Conservation (phyloP, 768 basidiomycete genomes). For the Lyophyllum shimeji region DNA sequence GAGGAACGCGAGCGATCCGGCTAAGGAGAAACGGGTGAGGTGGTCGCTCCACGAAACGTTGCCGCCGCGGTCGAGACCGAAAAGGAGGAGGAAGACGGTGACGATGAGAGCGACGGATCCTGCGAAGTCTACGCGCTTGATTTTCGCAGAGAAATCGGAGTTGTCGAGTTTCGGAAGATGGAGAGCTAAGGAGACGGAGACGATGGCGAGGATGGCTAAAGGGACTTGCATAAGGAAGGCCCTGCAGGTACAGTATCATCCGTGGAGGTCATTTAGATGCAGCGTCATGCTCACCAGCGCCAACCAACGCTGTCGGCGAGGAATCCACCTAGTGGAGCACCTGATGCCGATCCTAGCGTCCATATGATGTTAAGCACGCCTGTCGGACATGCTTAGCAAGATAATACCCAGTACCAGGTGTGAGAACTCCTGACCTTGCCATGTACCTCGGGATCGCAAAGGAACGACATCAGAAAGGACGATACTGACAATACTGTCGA, state of each 20-base stretch:
- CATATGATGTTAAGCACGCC: slow-evolving; percentile 62
- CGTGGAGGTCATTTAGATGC: background rate
- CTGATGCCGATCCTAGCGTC: slow-evolving; percentile 54
- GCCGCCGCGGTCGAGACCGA: slow-evolving; percentile 55
- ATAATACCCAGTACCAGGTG: no score
- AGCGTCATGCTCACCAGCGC: slow-evolving; percentile 46
- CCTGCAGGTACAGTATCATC: slow-evolving; percentile 27
- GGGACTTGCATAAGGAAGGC: slow-evolving; percentile 64
- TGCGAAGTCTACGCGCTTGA: slow-evolving; percentile 62
- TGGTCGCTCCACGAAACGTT: slow-evolving; percentile 46
- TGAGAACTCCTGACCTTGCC: slow-evolving; percentile 50
- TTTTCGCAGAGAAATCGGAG: slow-evolving; percentile 45
- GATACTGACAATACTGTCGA: slow-evolving; percentile 56
- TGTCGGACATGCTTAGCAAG: slow-evolving; percentile 13
- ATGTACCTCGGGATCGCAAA: slow-evolving; percentile 62
- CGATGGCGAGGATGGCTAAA: slow-evolving; percentile 49
- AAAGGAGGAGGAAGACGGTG: slow-evolving; percentile 55
- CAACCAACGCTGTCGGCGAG: slow-evolving; percentile 66
- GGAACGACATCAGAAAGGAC: slow-evolving; percentile 68
- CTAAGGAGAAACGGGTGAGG: slow-evolving; percentile 35
- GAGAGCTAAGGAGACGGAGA: slow-evolving; percentile 53
- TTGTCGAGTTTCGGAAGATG: slow-evolving; percentile 44
- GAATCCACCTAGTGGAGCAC: slow-evolving; percentile 64
- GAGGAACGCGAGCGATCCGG: slow-evolving; percentile 31
- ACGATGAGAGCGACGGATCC: slow-evolving; percentile 57